These are phyloP conservation scores for Nepenthes alata DNA, from an alignment of 179 eudicot genomes.

Conservation along the genomic window DNA sequence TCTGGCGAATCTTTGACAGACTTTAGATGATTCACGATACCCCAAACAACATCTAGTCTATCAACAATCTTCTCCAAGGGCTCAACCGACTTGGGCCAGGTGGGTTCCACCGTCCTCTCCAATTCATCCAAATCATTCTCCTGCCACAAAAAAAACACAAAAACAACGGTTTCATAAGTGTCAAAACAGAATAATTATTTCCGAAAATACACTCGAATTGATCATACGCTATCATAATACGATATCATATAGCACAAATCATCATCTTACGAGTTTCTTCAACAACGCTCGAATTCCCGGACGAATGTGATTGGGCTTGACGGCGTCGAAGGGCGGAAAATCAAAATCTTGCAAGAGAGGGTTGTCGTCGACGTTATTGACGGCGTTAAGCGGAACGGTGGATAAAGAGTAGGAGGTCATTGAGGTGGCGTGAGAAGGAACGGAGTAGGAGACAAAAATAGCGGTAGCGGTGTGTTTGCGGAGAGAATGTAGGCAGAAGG, in stretches of 20 bases:
- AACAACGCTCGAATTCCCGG: conserved; percentile 78
- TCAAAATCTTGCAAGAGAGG: conserved; percentile 57
- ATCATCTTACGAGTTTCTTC: conserved; percentile 33
- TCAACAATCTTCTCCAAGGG: conserved; percentile 82
- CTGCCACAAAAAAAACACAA: conserved; percentile 16
- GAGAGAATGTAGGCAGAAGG: conserved; percentile 29
- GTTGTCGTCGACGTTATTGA: conserved; percentile 24
- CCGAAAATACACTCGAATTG: neutral
- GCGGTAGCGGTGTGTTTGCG: conserved; percentile 5
- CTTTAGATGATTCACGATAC: conserved; percentile 86
- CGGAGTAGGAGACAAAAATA: conserved; percentile 1
- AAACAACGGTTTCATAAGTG: neutral
- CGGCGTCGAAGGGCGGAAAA: conserved; percentile 76
- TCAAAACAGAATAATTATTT: neutral
- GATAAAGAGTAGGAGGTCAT: conserved; percentile 3
- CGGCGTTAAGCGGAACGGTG: conserved; percentile 3
- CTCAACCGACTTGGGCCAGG: conserved; percentile 84
- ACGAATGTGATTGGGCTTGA: conserved; percentile 61
- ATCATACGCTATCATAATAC: neutral
- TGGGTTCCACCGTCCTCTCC: conserved; percentile 78
- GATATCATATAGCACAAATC: neutral
- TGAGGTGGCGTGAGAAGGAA: conserved; percentile 9
- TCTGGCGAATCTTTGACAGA: conserved; percentile 75
- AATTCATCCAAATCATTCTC: conserved; percentile 61
- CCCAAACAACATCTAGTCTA: conserved; percentile 69